phyloP scores from a whole-genome alignment of 192 early-diverging fungal species.

The Spizellomyces sp. region DNA sequence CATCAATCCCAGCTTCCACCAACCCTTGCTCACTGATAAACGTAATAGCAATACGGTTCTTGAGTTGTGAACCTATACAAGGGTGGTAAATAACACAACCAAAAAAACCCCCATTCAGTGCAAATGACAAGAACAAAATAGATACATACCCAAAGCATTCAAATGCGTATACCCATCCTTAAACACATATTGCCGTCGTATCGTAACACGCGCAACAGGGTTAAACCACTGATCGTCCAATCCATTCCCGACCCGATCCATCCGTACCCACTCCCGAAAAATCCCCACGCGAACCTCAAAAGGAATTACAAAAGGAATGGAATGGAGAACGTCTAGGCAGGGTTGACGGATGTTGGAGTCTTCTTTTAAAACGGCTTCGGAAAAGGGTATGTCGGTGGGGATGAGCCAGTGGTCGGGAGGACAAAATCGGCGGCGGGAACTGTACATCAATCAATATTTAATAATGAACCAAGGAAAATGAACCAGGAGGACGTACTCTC shows the following conservation, averaged over 20 bases:
- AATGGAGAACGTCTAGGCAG: conserved; percentile 65
- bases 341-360: conserved; percentile 35
- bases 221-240: conserved; percentile 31
- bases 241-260: conserved; percentile 57
- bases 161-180: conserved; percentile 86
- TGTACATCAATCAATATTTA: conserved; percentile 26
- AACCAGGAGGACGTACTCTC: conserved; percentile 51
- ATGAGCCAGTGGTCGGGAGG: conserved; percentile 71
- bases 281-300: conserved; percentile 87
- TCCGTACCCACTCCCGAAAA: conserved; percentile 76
- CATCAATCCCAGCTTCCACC: conserved; percentile 91
- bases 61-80: conserved; percentile 59
- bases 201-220: conserved; percentile 48
- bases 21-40: conserved; percentile 87
- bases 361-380: not conserved
- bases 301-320: conserved; percentile 90
- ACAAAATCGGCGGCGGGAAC: conserved; percentile 67
- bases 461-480: conserved; percentile 10
- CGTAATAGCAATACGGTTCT: conserved; percentile 77
- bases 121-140: not conserved
- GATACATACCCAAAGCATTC: conserved; percentile 53
- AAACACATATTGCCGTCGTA: conserved; percentile 80
- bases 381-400: conserved; percentile 2
- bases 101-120: not conserved
- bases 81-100: not conserved